Base-by-base conservation (phyloP, 2,329 filamentous ascomycete genomes). In the Penicillium italicum region DNA sequence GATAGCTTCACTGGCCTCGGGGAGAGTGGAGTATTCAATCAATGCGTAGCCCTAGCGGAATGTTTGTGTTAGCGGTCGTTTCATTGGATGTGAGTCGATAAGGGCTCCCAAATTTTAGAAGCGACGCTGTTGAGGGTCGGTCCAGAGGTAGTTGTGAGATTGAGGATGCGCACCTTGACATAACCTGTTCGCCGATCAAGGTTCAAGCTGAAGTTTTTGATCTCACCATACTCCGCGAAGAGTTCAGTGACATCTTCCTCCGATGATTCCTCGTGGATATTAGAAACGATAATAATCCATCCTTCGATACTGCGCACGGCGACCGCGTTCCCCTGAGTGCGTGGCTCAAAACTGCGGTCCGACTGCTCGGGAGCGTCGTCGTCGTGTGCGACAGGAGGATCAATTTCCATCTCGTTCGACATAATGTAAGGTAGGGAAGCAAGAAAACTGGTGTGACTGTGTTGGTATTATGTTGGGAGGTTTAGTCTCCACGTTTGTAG, bases 251-350 rank as follows among this genome's bases (percentile, higher is more conserved):
- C 72, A 60, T 87, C 85, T 71, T 87, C 85, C 69, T 87, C 85
- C n/a, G 79, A 82, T 10, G 85, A 83, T 68, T 87, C 85, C 67
- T 87, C 85, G 63, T 87, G 84, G 34, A 87, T 82, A 62, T 87
- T 87, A n/a, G 84, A 85, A 52, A 80, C 84, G n/a, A 86, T 80
- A 58, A 87, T 78, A 69, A 87, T 87, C 85, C 85, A 87, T 60
- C 85, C 85, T 69, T 87, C 85, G 64, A 87, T 87, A 65, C 82
- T 85, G 69, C 85, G 83, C 43, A 87, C 85, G 9, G 84, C 84
- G 74, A 79, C 77, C 26, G 78, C 76, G 55, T 73, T 75, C 20
- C 74, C 65, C 30, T 74, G 65, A 44, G 78, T 79, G 62, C 72
- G 75, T 47, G 75, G 70, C 60, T 79, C 77, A 55, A 66, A 66